Conservation (phyloP, 2,329 filamentous ascomycete species). For the Leptographium galeiforme region DNA sequence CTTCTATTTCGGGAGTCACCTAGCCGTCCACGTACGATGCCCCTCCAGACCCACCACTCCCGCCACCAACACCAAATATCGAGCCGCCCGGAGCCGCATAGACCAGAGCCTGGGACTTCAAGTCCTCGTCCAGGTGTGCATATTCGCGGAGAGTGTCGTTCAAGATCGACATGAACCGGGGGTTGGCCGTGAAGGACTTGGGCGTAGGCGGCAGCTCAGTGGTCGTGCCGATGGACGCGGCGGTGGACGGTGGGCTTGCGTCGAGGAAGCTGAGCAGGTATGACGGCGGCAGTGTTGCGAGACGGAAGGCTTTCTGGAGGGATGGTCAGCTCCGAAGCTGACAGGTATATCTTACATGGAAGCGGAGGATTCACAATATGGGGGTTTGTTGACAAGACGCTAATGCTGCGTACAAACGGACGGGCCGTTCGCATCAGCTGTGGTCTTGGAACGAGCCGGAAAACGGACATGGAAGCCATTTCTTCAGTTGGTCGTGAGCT, state of each 20-base stretch:
- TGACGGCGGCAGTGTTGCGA: constrained; percentile 27
- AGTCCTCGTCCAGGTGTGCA: constrained; percentile 14
- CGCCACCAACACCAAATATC: constrained; percentile 34
- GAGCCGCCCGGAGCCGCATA: constrained; percentile 45
- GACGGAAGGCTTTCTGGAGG: constrained; percentile 44
- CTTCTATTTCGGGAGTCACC: background rate
- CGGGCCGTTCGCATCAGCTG: constrained; percentile 9
- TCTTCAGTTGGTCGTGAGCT: too few species aligned
- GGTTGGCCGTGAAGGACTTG: constrained; percentile 45
- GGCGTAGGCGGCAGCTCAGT: constrained; percentile 47
- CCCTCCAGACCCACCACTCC: constrained; percentile 32
- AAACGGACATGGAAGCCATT: constrained; percentile 10
- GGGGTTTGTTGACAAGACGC: constrained; percentile 35
- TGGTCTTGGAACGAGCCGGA: constrained; percentile 14
- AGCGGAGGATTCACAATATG: constrained; percentile 29
- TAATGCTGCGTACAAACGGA: constrained; percentile 21
- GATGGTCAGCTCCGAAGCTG: background rate
- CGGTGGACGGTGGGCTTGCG: constrained; percentile 37
- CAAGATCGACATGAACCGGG: constrained; percentile 32
- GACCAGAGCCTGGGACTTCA: constrained; percentile 37
- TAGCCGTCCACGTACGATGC: constrained; percentile 6
- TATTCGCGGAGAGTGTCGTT: constrained; percentile 20
- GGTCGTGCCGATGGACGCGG: constrained; percentile 46
- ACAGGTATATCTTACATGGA: background rate
- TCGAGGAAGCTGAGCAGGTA: constrained; percentile 48